Percentiles rank a stretch among this genome's conserved stretches.
These are phyloP conservation scores for Pyrrhoderma lamaoense DNA, from an alignment of 1,284 basidiomycete species.

Conservation along the genomic window DNA sequence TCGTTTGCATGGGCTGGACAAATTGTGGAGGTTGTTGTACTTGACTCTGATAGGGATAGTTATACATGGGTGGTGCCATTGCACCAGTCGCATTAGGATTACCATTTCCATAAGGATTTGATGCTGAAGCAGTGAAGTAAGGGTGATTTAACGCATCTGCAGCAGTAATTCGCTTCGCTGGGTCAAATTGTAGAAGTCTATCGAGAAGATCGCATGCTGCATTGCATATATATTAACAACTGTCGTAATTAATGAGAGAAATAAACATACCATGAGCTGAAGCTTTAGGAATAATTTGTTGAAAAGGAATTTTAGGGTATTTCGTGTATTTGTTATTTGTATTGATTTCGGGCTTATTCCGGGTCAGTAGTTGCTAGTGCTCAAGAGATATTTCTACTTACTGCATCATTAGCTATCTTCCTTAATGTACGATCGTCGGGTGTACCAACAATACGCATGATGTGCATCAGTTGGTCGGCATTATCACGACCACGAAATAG, in stretches of 20 bases:
- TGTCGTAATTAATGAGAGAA: background rate
- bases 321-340: constrained; percentile 83
- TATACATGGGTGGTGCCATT: constrained; percentile 63
- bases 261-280: constrained; percentile 68
- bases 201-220: constrained; percentile 92
- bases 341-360: constrained; percentile 80
- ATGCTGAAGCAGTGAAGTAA: constrained; percentile 70
- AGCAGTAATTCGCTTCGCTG: constrained; percentile 86
- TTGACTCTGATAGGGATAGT: constrained; percentile 51
- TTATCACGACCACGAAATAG: constrained; percentile 97
- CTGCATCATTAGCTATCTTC: constrained; percentile 89
- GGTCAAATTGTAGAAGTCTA: constrained; percentile 94
- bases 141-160: constrained; percentile 89
- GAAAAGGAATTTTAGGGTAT: constrained; percentile 87
- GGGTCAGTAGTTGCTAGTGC: constrained; percentile 3
- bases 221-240: background rate
- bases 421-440: constrained; percentile 86
- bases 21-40: constrained; percentile 34
- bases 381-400: constrained; percentile 33
- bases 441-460: constrained; percentile 96
- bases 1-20: constrained; percentile 33
- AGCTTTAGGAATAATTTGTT: constrained; percentile 87
- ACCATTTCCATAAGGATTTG: constrained; percentile 32
- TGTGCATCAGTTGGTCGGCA: constrained; percentile 95
- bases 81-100: constrained; percentile 42